These are phyloP conservation scores for Amanita jacksonii DNA, from an alignment of 768 basidiomycete genomes.

Conservation along the genomic window DNA sequence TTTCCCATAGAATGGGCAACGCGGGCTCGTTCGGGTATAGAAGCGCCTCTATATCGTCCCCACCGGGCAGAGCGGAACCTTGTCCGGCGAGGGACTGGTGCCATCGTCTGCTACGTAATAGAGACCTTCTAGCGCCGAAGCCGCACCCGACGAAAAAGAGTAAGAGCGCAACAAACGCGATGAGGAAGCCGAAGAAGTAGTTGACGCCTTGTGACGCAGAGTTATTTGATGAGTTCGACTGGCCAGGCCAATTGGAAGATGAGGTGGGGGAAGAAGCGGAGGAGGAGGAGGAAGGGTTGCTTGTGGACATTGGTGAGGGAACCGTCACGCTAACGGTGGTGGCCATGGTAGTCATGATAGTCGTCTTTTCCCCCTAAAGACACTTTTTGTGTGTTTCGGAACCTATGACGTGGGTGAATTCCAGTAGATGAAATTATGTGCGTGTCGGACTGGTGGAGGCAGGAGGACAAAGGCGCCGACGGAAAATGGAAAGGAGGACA, in stretches of 20 bases:
- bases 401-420: too few relatives aligned
- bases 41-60: too few relatives aligned
- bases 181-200: slow-evolving; percentile 45
- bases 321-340: background rate
- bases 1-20: slow-evolving; percentile 14
- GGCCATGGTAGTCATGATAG: too few relatives aligned
- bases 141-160: slow-evolving; percentile 45
- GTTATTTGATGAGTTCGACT: slow-evolving; percentile 7
- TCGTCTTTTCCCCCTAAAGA: too few relatives aligned
- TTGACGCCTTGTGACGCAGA: slow-evolving; percentile 29
- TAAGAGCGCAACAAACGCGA: slow-evolving; percentile 37
- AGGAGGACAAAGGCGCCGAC: too few relatives aligned
- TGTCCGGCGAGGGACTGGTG: too few relatives aligned
- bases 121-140: slow-evolving; percentile 31
- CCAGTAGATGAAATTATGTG: too few relatives aligned
- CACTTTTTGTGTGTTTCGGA: too few relatives aligned
- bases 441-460: too few relatives aligned
- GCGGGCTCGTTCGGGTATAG: too few relatives aligned
- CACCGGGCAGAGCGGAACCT: too few relatives aligned
- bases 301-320: background rate
- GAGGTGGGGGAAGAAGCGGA: background rate
- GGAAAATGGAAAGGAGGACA: too few relatives aligned
- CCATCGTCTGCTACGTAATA: slow-evolving; percentile 17
- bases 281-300: background rate
- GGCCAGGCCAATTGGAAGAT: background rate